phyloP scores from a whole-genome alignment of 2,329 filamentous ascomycete species.

The Sporothrix inflata region DNA sequence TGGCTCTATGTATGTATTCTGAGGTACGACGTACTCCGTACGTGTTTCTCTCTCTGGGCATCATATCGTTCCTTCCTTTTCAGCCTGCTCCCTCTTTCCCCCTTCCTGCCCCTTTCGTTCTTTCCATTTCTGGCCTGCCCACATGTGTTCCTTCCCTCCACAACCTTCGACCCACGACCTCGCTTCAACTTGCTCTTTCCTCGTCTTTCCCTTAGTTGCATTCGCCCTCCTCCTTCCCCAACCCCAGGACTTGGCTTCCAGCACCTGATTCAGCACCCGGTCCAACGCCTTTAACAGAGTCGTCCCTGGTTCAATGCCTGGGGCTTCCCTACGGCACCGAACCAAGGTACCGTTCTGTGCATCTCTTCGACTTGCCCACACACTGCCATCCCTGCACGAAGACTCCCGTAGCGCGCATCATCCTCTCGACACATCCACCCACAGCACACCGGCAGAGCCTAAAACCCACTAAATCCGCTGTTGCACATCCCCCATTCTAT shows the following conservation, averaged over 20 bases:
- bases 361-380: neutral
- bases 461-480: neutral
- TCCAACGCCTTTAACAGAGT: neutral
- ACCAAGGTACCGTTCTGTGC: neutral
- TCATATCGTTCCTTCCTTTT: neutral
- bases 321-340: neutral
- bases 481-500: neutral
- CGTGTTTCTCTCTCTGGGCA: neutral
- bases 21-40: too few relatives aligned
- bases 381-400: conserved; percentile 10
- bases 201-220: neutral
- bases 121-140: neutral
- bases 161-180: neutral
- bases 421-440: neutral
- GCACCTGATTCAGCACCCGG: conserved; percentile 5
- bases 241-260: neutral
- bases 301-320: neutral
- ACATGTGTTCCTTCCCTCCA: neutral
- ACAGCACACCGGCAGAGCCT: neutral
- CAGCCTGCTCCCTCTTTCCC: neutral
- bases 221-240: neutral
- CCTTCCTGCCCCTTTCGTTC: too few relatives aligned
- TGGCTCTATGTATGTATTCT: neutral
- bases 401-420: neutral
- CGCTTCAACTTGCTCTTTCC: conserved; percentile 2